A percentile compares a stretch with the other conserved stretches of the same genome.
Conservation (phyloP, 2,329 filamentous ascomycete genomes). For the Penicillium crustosum region DNA sequence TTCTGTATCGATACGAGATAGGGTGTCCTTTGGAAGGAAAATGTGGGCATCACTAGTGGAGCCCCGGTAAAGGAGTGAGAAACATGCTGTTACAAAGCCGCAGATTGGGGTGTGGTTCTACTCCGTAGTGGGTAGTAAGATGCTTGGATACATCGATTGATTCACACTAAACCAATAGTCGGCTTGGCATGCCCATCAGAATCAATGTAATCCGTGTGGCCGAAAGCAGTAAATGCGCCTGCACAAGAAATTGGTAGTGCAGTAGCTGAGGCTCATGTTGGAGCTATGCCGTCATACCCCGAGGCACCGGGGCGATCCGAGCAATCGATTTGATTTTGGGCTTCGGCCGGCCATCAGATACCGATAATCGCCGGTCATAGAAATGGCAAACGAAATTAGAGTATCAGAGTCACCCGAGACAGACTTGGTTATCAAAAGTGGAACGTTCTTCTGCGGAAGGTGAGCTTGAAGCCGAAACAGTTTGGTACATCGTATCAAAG, state of each 20-base stretch:
- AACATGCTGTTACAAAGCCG: slow-evolving; percentile 1
- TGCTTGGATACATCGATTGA: neutral
- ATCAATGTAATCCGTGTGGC: neutral
- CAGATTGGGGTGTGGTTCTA: neutral
- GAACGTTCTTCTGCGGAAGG: neutral
- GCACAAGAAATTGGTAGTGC: neutral
- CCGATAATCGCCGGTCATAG: neutral
- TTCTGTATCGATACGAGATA: slow-evolving; percentile 8
- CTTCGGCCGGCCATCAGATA: neutral
- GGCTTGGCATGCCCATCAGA: neutral
- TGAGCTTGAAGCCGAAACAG: neutral
- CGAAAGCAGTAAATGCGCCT: neutral
- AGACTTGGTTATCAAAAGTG: slow-evolving; percentile 1
- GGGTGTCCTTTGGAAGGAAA: slow-evolving; percentile 9
- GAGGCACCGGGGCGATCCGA: slow-evolving; percentile 17
- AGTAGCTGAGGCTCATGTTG: slow-evolving; percentile 18
- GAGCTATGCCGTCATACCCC: slow-evolving; percentile 22
- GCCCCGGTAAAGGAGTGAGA: neutral
- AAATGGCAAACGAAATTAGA: neutral
- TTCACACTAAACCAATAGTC: neutral
- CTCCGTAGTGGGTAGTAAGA: neutral
- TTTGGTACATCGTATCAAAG: neutral
- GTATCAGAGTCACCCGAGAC: too few species aligned
- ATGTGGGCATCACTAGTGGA: slow-evolving; percentile 15
- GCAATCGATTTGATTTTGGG: slow-evolving; percentile 11